These are phyloP conservation scores for Imleria badia DNA, from an alignment of 768 basidiomycete species.

Conservation along the genomic window DNA sequence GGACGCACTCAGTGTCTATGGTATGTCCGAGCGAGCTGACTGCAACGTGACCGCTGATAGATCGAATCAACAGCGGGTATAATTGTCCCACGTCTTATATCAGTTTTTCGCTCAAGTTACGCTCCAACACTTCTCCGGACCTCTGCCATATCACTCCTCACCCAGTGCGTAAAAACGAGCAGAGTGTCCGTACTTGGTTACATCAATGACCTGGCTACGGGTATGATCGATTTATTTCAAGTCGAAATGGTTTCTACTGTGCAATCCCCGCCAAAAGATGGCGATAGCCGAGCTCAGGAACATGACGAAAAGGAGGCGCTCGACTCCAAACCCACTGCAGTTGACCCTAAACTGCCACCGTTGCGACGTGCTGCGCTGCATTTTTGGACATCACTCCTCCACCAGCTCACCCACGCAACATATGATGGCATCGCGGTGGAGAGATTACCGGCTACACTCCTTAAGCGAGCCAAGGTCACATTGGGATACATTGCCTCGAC, in stretches of 20 bases:
- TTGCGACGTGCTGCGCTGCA: constrained; percentile 86
- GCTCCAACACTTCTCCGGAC: constrained; percentile 74
- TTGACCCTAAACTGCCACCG: constrained; percentile 67
- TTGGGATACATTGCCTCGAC: constrained; percentile 67
- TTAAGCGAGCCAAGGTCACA: constrained; percentile 56
- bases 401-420: constrained; percentile 50
- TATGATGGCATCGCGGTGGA: constrained; percentile 39
- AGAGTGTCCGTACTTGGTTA: constrained; percentile 64
- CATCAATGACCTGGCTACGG: constrained; percentile 55
- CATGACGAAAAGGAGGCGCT: constrained; percentile 26
- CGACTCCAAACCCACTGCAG: constrained; percentile 57
- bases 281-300: constrained; percentile 14
- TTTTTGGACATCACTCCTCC: constrained; percentile 70
- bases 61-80: constrained; percentile 51
- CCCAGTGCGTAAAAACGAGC: constrained; percentile 67
- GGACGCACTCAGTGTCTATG: constrained; percentile 61
- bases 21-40: constrained; percentile 41
- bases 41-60: not conserved
- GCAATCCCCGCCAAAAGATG: constrained; percentile 16
- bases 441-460: constrained; percentile 29
- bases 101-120: constrained; percentile 53
- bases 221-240: constrained; percentile 77
- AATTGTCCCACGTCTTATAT: constrained; percentile 71
- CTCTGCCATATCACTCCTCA: constrained; percentile 68
- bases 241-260: constrained; percentile 46